Evolutionary conservation across 1,139 yeast genomes (phyloP).

Genomic region (Lodderomyces beijingensis): DNA sequence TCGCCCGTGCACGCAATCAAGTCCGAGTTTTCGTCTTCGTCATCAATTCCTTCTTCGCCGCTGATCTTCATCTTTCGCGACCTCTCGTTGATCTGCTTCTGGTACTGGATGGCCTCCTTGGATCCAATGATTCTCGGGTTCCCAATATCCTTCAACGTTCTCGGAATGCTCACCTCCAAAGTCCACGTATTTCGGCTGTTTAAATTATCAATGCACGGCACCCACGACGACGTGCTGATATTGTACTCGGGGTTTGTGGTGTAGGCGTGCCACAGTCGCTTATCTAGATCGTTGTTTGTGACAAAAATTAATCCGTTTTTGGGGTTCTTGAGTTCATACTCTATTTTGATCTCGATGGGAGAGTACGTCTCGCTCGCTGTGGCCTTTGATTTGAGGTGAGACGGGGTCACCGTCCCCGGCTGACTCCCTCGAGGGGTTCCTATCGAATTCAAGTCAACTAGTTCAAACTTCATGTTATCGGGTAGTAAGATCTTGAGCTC

Average conservation of each 20-base stretch:
- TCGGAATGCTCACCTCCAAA: conserved; percentile 74
- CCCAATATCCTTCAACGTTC: conserved; percentile 72
- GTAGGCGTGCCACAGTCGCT: conserved; percentile 72
- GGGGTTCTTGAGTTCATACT: conserved; percentile 63
- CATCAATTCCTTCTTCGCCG: conserved; percentile 6
- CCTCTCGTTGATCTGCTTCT: not conserved
- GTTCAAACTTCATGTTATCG: conserved; percentile 57
- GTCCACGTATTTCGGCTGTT: conserved; percentile 95
- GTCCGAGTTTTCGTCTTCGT: conserved; percentile 41
- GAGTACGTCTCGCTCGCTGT: conserved; percentile 48
- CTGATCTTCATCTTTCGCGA: conserved; percentile 5
- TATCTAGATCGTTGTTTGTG: conserved; percentile 40
- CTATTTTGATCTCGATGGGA: conserved; percentile 69
- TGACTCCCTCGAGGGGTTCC: conserved; percentile 34
- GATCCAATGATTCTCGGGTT: conserved; percentile 41
- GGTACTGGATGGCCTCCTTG: conserved; percentile 17
- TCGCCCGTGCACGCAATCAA: conserved; percentile 78
- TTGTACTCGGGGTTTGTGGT: conserved; percentile 78
- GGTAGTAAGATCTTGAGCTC: conserved; percentile 74
- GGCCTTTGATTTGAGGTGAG: conserved; percentile 31
- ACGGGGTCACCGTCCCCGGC: conserved; percentile 32
- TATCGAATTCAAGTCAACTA: conserved; percentile 49
- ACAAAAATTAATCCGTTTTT: conserved; percentile 74
- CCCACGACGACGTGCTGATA: conserved; percentile 88
- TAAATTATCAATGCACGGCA: conserved; percentile 88